phyloP scores from a whole-genome alignment of 306 rosid species.

The Dryas alaskensis region DNA sequence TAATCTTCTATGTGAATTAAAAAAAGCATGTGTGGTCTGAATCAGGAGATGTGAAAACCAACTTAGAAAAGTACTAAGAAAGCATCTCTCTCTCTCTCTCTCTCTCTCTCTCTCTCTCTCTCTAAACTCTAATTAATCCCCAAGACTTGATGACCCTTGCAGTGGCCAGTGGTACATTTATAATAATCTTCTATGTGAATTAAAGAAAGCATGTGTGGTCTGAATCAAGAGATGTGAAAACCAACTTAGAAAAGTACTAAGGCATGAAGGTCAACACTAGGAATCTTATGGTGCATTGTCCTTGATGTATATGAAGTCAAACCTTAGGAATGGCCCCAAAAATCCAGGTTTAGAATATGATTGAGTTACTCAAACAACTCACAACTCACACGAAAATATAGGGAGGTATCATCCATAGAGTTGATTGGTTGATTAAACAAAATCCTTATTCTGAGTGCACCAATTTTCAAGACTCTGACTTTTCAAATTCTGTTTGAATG shows the following conservation, averaged over 20 bases:
- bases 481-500: neutral
- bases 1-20: neutral
- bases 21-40: neutral
- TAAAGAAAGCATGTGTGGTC: neutral
- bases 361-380: neutral
- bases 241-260: neutral
- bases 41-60: constrained; percentile 2
- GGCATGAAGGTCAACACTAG: constrained; percentile 3
- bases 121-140: neutral
- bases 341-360: neutral
- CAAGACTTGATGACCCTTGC: constrained; percentile 5
- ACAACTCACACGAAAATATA: neutral
- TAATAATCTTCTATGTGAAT: neutral
- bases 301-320: neutral
- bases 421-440: neutral
- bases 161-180: neutral
- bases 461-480: neutral
- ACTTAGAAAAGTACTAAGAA: neutral
- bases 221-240: constrained; percentile 1
- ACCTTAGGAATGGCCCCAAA: neutral
- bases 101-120: neutral
- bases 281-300: neutral
- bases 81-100: too few relatives aligned
- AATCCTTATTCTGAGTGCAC: neutral
- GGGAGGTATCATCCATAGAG: neutral